Evolutionary conservation across 305 asterid genomes (phyloP).

Genomic region (Lippia alba): DNA sequence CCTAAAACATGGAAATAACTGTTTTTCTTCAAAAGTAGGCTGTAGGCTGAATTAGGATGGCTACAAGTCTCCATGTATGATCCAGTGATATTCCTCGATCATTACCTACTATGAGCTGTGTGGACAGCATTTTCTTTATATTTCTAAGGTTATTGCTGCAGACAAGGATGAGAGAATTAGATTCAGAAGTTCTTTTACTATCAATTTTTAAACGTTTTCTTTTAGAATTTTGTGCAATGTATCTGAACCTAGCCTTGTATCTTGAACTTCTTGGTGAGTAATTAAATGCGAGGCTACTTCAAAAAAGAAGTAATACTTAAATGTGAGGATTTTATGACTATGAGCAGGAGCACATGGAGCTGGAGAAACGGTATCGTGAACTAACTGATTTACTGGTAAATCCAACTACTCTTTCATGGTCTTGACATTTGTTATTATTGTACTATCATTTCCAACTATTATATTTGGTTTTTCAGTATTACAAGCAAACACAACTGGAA

Average conservation of each 20-base stretch:
- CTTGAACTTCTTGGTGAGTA: slow-evolving; percentile 28
- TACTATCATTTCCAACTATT: slow-evolving; percentile 30
- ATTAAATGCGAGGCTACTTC: slow-evolving; percentile 7
- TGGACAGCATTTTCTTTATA: not conserved
- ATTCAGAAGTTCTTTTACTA: slow-evolving; percentile 5
- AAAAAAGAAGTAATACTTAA: too few species aligned
- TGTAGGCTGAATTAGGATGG: slow-evolving; percentile 6
- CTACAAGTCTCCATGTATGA: slow-evolving; percentile 23
- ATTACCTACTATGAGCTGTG: not conserved
- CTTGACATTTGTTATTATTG: slow-evolving; percentile 30
- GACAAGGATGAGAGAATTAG: slow-evolving; percentile 14
- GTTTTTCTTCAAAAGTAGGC: slow-evolving; percentile 2
- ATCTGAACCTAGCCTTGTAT: slow-evolving; percentile 12
- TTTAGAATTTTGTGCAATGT: slow-evolving; percentile 18
- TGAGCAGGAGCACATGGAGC: slow-evolving; percentile 95
- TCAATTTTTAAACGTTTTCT: not conserved
- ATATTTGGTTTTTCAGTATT: slow-evolving; percentile 60
- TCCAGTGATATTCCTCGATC: not conserved
- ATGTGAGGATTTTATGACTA: too few species aligned
- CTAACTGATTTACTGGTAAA: slow-evolving; percentile 94
- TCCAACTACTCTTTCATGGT: slow-evolving; percentile 26
- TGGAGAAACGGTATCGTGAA: slow-evolving; percentile 97
- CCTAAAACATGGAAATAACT: slow-evolving; percentile 21
- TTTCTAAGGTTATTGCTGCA: slow-evolving; percentile 4
- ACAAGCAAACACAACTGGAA: slow-evolving; percentile 98